Percentiles rank a stretch among this genome's conserved stretches.
These are phyloP conservation scores for Dalechampia spathulata DNA, from an alignment of 441 rosid genomes.

Conservation along the genomic window DNA sequence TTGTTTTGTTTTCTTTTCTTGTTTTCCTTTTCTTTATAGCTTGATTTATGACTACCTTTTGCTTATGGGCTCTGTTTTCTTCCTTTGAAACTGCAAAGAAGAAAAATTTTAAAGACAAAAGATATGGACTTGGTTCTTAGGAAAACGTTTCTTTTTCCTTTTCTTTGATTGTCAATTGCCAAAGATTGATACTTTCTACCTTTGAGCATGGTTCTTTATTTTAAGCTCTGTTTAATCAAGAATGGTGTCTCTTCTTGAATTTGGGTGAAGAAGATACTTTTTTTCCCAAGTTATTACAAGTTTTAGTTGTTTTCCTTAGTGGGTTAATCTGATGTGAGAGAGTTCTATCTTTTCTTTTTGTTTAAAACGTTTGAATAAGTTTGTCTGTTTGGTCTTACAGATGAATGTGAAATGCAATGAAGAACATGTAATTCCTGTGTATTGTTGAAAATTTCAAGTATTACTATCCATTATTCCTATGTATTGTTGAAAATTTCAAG, in stretches of 20 bases:
- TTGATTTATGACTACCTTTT: background rate
- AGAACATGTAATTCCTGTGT: background rate
- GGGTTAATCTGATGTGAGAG: background rate
- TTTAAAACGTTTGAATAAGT: background rate
- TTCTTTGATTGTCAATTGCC: background rate
- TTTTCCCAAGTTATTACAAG: no score
- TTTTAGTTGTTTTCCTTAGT: no score
- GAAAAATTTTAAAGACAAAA: no score
- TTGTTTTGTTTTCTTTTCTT: no score
- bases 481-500: background rate
- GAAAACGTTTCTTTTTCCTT: background rate
- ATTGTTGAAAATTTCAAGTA: no score
- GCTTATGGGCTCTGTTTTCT: background rate
- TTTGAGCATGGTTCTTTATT: background rate
- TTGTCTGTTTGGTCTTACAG: no score
- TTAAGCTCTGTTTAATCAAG: background rate
- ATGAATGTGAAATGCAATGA: background rate
- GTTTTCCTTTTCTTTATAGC: no score
- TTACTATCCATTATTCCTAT: no score
- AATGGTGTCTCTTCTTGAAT: background rate
- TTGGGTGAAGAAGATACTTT: background rate
- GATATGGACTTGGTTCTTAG: background rate
- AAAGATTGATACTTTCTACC: background rate
- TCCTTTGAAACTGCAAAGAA: background rate
- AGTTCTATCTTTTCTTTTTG: background rate